These are phyloP conservation scores for Lipomyces sp. DNA, from an alignment of 805 yeast species.

Conservation along the genomic window DNA sequence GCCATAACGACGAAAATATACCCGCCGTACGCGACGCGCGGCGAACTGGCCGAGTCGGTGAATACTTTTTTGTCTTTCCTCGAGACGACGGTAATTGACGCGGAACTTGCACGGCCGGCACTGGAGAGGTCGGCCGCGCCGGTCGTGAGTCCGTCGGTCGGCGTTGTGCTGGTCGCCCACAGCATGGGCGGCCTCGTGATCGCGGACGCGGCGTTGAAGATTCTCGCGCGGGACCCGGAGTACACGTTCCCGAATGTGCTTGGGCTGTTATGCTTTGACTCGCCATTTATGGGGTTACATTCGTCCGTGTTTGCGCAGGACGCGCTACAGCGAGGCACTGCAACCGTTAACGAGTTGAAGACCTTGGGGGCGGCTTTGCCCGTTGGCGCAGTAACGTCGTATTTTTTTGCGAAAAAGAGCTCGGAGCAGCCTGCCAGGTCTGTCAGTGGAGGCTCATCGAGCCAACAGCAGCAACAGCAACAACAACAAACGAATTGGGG, in stretches of 20 bases:
- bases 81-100: constrained; percentile 22
- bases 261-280: constrained; percentile 27
- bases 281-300: constrained; percentile 27
- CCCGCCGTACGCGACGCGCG: constrained; percentile 26
- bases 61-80: constrained; percentile 4
- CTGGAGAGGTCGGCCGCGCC: constrained; percentile 19
- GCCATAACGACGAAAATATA: constrained; percentile 7
- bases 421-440: constrained; percentile 18
- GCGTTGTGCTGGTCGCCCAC: constrained; percentile 24
- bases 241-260: constrained; percentile 20
- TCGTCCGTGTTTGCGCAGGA: constrained; percentile 28
- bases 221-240: constrained; percentile 14
- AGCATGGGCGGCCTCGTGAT: constrained; percentile 28
- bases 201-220: constrained; percentile 16
- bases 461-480: neutral
- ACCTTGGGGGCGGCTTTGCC: constrained; percentile 14
- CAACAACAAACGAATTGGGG: constrained; percentile 20
- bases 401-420: constrained; percentile 25
- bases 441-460: neutral
- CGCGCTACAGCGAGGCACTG: constrained; percentile 21
- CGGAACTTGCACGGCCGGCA: constrained; percentile 6
- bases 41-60: constrained; percentile 18
- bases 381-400: constrained; percentile 17
- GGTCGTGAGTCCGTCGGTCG: constrained; percentile 22
- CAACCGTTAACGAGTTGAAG: constrained; percentile 22